Base-by-base conservation (phyloP, 306 rosid genomes). In the Gastrolobium bilobum region DNA sequence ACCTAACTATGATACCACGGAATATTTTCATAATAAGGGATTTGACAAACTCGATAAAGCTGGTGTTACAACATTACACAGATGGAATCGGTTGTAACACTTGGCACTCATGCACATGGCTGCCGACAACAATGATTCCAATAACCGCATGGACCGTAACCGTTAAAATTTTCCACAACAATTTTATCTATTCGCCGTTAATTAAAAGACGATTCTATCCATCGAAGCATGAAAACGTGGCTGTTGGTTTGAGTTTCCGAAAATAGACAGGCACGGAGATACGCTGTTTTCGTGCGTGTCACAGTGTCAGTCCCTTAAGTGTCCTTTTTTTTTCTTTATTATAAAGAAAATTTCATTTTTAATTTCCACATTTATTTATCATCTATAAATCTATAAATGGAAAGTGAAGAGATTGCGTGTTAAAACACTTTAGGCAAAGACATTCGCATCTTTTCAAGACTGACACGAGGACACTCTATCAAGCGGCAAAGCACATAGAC, bases 171-270 rank as follows among this genome's bases (percentile, higher is more conserved):
- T 54, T 2, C 68, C 7, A 48, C 60, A 0, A 46, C 35, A 37
- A 7, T 3, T 43, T n/a, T 9, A 30, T 52, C 47, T 11, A 14
- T 70, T 46, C 3, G 58, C 51, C 10, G 10, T 63, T 4, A 13
- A 35, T 6, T 51, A 4, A 20, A 20, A 20, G 26, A 20, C 26
- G 26, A 20, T 20, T 20, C 26, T 20, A 20, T 20, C 26, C 26
- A 20, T 20, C 0, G 35, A 76, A 58, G 14, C 14, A 4, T 10
- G 54, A 84, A 67, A 68, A 85, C 90, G 90, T 88, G 90, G 83
- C 86, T 10, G 54, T 39, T 79, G 51, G 15, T 4, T 13, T 11
- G 6, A 46, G 40, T 57, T 81, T 30, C 83, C 79, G 0, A 26
- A 54, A 64, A 11, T 54, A 20, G 68, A 75, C 78, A 40, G 14